A percentile compares a stretch with the other conserved stretches of the same genome.
phyloP scores from a whole-genome alignment of 768 basidiomycete species.

The Psilocybe sp. region DNA sequence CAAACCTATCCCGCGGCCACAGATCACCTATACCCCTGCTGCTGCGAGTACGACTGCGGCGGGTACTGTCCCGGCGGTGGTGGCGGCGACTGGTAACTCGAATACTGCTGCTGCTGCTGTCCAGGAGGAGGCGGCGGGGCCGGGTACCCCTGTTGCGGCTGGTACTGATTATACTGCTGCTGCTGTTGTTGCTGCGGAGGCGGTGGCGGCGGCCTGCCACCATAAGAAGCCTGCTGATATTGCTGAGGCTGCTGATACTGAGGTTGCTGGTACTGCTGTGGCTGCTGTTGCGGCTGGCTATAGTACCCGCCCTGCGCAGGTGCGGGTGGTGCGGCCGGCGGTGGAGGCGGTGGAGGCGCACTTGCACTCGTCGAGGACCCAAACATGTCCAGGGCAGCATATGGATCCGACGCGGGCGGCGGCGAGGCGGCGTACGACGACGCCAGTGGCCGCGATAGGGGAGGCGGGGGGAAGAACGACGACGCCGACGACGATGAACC shows the following conservation, averaged over 20 bases:
- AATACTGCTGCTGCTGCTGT: slow-evolving; percentile 20
- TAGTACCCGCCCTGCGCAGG: slow-evolving; percentile 4
- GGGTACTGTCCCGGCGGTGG: slow-evolving; percentile 14
- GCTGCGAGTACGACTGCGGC: slow-evolving; percentile 21
- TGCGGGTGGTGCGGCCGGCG: slow-evolving; percentile 2
- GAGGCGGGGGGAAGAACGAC: slow-evolving; percentile 29
- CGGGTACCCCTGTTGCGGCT: slow-evolving; percentile 13
- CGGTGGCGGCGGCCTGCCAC: slow-evolving; percentile 4
- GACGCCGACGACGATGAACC: slow-evolving; percentile 17
- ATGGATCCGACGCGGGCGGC: slow-evolving; percentile 31
- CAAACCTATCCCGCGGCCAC: too few species aligned
- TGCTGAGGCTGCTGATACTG: slow-evolving; percentile 16
- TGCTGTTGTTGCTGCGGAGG: slow-evolving; percentile 16
- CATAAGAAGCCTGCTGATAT: slow-evolving; percentile 9
- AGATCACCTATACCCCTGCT: slow-evolving; percentile 21
- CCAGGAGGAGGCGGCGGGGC: slow-evolving; percentile 18
- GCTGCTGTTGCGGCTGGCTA: slow-evolving; percentile 11
- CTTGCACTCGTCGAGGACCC: slow-evolving; percentile 16
- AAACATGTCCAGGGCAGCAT: slow-evolving; percentile 35
- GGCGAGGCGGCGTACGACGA: slow-evolving; percentile 18
- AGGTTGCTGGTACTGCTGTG: slow-evolving; percentile 15
- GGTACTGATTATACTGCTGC: slow-evolving; percentile 6
- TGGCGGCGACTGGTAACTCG: slow-evolving; percentile 8
- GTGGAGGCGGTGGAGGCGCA: slow-evolving; percentile 17
- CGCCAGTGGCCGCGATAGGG: slow-evolving; percentile 25